A percentile compares a stretch with the other conserved stretches of the same genome.
Evolutionary conservation across 2,329 filamentous ascomycete species (phyloP).

Genomic region (Hypomyces perniciosus): DNA sequence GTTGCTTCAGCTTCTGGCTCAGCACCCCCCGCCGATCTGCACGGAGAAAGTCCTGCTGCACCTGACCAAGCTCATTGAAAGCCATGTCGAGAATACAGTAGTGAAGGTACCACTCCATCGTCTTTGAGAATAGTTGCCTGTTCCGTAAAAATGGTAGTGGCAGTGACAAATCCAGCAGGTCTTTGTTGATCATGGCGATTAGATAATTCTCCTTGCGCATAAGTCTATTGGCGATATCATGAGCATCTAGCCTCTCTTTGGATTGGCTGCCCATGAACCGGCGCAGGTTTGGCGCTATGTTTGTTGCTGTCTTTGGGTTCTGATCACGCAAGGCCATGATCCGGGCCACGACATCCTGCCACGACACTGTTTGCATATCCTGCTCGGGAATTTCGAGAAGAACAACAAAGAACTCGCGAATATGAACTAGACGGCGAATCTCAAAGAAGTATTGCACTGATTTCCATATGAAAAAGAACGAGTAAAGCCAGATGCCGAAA

Average conservation of each 20-base stretch:
- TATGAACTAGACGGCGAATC: slow-evolving; percentile 63
- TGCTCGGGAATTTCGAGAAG: slow-evolving; percentile 73
- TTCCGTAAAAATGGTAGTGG: slow-evolving; percentile 77
- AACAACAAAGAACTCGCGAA: slow-evolving; percentile 81
- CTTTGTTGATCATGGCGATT: slow-evolving; percentile 96
- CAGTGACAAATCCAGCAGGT: slow-evolving; percentile 79
- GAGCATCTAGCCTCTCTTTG: slow-evolving; percentile 89
- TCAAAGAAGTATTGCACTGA: slow-evolving; percentile 68
- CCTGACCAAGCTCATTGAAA: slow-evolving; percentile 83
- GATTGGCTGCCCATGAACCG: slow-evolving; percentile 73
- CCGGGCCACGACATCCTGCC: slow-evolving; percentile 83
- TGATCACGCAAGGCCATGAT: slow-evolving; percentile 79
- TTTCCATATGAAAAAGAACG: slow-evolving; percentile 80
- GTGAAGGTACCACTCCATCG: slow-evolving; percentile 86
- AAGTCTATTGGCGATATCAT: slow-evolving; percentile 92
- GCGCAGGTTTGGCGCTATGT: slow-evolving; percentile 46
- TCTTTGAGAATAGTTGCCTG: slow-evolving; percentile 79
- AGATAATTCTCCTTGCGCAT: slow-evolving; percentile 98
- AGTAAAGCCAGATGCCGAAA: slow-evolving; percentile 74
- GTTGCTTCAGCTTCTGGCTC: slow-evolving; percentile 68
- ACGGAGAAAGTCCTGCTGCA: slow-evolving; percentile 79
- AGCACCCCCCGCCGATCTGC: slow-evolving; percentile 73
- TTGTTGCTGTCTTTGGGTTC: slow-evolving; percentile 70
- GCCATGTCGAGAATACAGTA: slow-evolving; percentile 89
- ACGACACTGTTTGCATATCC: slow-evolving; percentile 91